These are phyloP conservation scores for Plasmodium coatneyi DNA, from an alignment of 169 alveolate species.

Conservation along the genomic window DNA sequence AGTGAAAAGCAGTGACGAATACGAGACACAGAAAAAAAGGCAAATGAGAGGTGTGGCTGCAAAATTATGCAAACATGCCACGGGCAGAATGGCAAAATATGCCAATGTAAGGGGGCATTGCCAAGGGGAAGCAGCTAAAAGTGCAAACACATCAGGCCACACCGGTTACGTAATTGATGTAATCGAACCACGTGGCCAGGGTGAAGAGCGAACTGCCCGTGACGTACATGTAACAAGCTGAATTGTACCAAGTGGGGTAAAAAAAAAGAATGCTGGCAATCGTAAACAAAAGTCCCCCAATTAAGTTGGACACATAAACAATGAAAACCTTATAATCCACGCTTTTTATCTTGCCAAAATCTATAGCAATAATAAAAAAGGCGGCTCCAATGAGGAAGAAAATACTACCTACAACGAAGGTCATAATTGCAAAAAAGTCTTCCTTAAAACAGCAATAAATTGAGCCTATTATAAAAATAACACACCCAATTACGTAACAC, in stretches of 20 bases:
- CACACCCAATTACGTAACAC: constrained; percentile 29
- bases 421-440: constrained; percentile 13
- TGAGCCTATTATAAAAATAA: constrained; percentile 25
- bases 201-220: constrained; percentile 63
- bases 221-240: constrained; percentile 31
- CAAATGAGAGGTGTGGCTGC: background rate
- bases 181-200: constrained; percentile 42
- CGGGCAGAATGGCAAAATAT: background rate
- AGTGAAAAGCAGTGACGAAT: background rate
- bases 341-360: constrained; percentile 7
- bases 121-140: background rate
- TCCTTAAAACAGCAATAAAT: constrained; percentile 48
- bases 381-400: constrained; percentile 48
- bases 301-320: constrained; percentile 32
- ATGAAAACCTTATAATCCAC: constrained; percentile 8
- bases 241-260: background rate
- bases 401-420: constrained; percentile 40
- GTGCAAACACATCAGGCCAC: background rate
- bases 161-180: constrained; percentile 11
- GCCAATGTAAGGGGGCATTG: background rate
- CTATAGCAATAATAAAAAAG: constrained; percentile 8
- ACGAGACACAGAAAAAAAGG: background rate
- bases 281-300: constrained; percentile 57
- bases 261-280: constrained; percentile 51
- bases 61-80: background rate